Evolutionary conservation across 345 rosid species (phyloP).

Genomic region (Bretschneidera sinensis): DNA sequence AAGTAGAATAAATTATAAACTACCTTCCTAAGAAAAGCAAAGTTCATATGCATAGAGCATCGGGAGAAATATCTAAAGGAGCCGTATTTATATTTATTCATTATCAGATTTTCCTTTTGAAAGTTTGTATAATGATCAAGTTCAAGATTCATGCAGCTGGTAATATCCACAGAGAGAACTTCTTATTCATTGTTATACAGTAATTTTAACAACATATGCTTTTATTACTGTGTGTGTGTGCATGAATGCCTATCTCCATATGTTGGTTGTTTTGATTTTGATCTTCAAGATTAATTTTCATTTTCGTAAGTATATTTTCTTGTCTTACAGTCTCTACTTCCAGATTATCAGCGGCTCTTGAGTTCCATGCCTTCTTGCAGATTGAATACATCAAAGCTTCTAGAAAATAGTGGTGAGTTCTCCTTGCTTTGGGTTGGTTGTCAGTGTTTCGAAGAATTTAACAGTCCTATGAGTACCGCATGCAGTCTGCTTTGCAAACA

Average conservation of each 20-base stretch:
- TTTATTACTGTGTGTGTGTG: background rate
- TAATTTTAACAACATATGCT: background rate
- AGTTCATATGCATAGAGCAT: no score
- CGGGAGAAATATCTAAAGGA: no score
- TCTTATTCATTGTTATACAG: background rate
- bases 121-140: no score
- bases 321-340: conserved; percentile 93
- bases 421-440: conserved; percentile 6
- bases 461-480: background rate
- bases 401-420: conserved; percentile 86
- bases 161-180: background rate
- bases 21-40: no score
- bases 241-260: background rate
- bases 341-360: conserved; percentile 98
- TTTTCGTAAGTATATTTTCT: conserved; percentile 38
- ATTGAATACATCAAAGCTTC: conserved; percentile 86
- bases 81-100: no score
- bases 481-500: conserved; percentile 6
- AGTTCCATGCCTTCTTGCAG: conserved; percentile 98
- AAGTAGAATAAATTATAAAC: no score
- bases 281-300: conserved; percentile 32
- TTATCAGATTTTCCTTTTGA: no score
- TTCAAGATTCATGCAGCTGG: background rate
- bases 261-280: conserved; percentile 16
- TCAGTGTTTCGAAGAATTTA: background rate